phyloP scores from a whole-genome alignment of 1,139 yeast genomes.

The Hemisphaericaspora xylanilytica region DNA sequence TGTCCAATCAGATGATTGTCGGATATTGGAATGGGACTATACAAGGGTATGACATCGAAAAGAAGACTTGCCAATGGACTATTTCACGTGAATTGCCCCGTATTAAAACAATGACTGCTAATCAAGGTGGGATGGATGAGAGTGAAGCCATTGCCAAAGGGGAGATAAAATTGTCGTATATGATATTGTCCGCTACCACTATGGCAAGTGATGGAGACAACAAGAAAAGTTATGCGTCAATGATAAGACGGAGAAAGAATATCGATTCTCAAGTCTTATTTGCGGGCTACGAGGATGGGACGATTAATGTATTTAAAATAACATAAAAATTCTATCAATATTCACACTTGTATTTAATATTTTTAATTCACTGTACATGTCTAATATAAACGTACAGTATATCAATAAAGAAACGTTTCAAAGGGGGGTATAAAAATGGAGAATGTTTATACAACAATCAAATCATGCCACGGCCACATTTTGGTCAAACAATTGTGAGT shows the following conservation, averaged over 20 bases:
- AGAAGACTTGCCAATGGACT: slow-evolving; percentile 8
- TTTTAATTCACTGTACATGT: neutral
- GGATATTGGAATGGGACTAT: slow-evolving; percentile 46
- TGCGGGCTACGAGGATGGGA: slow-evolving; percentile 43
- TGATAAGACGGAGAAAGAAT: slow-evolving; percentile 17
- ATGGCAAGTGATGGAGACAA: neutral
- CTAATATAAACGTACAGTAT: neutral
- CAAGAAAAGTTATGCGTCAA: slow-evolving; percentile 10
- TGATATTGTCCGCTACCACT: slow-evolving; percentile 12
- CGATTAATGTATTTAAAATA: slow-evolving; percentile 21
- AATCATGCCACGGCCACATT: slow-evolving; percentile 6
- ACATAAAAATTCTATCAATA: slow-evolving; percentile 2
- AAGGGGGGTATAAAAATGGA: slow-evolving; percentile 1
- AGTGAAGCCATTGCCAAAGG: neutral
- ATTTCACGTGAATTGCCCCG: slow-evolving; percentile 18
- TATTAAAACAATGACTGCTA: slow-evolving; percentile 2
- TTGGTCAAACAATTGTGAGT: slow-evolving; percentile 14
- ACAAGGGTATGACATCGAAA: slow-evolving; percentile 19
- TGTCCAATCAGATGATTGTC: slow-evolving; percentile 15
- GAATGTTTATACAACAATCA: neutral
- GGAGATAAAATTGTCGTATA: slow-evolving; percentile 16
- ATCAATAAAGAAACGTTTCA: neutral
- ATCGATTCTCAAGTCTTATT: slow-evolving; percentile 18
- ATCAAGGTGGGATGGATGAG: slow-evolving; percentile 2
- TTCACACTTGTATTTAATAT: neutral